These are phyloP conservation scores for Discostella stelligeroides DNA, from an alignment of 108 stramenopile species.

Conservation along the genomic window DNA sequence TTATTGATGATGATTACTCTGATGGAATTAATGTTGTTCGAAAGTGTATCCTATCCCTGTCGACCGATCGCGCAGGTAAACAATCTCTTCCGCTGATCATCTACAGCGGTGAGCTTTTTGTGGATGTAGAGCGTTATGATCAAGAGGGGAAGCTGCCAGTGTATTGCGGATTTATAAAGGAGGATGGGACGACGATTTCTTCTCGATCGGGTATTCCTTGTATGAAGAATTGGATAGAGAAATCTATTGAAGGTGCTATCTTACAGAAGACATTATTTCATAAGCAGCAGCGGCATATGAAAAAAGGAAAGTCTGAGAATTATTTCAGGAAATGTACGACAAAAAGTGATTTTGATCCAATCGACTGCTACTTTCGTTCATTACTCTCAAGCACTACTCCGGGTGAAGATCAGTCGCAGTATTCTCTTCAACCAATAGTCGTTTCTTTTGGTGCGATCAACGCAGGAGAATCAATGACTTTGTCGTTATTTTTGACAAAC, in stretches of 20 bases:
- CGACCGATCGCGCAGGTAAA: conserved; percentile 43
- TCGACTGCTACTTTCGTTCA: conserved; percentile 31
- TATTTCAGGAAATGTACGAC: not conserved
- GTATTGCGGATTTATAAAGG: conserved; percentile 14
- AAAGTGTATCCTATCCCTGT: conserved; percentile 33
- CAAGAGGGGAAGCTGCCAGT: not conserved
- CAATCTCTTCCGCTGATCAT: conserved; percentile 45
- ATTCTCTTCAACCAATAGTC: conserved; percentile 51
- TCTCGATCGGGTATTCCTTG: conserved; percentile 23
- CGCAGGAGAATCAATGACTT: conserved; percentile 44
- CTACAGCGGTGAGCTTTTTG: conserved; percentile 37
- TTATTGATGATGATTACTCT: conserved; percentile 9
- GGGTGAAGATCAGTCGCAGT: not conserved
- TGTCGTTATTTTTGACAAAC: conserved; percentile 66
- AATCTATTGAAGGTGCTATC: conserved; percentile 12
- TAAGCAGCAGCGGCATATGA: conserved; percentile 7
- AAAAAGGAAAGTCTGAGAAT: not conserved
- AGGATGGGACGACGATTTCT: conserved; percentile 5
- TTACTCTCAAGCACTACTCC: conserved; percentile 4
- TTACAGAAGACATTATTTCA: conserved; percentile 16
- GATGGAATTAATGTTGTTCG: not conserved
- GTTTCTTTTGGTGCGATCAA: conserved; percentile 65
- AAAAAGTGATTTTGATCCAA: not conserved
- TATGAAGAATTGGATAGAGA: conserved; percentile 31
- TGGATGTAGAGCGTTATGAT: conserved; percentile 27